Evolutionary conservation across 1,139 yeast genomes (phyloP).

Genomic region (Keqinozyma sinolaborantium): DNA sequence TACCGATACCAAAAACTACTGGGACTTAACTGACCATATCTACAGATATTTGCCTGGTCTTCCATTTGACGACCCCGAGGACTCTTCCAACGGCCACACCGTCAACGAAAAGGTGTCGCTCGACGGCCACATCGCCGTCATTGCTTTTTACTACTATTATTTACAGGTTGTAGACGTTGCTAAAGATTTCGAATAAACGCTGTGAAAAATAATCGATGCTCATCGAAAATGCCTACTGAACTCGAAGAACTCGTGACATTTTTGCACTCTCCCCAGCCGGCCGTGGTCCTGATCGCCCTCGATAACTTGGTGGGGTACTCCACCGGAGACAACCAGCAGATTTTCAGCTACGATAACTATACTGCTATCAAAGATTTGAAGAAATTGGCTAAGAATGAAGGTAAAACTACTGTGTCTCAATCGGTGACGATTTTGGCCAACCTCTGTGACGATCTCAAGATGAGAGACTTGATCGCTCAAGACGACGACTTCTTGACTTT

Average conservation of each 20-base stretch:
- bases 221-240: conserved; percentile 49
- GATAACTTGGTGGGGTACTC: conserved; percentile 84
- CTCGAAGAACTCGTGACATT: conserved; percentile 73
- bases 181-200: conserved; percentile 11
- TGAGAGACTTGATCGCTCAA: conserved; percentile 61
- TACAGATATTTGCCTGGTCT: conserved; percentile 31
- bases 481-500: conserved; percentile 59
- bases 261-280: conserved; percentile 78
- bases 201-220: conserved; percentile 1
- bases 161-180: conserved; percentile 28
- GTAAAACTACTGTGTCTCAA: conserved; percentile 57
- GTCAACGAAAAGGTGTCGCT: conserved; percentile 28
- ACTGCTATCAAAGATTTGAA: conserved; percentile 76
- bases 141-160: conserved; percentile 35
- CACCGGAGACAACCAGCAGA: conserved; percentile 58
- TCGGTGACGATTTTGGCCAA: conserved; percentile 81
- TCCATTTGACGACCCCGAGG: conserved; percentile 8
- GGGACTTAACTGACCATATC: conserved; percentile 36
- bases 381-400: conserved; percentile 46
- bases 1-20: conserved; percentile 38
- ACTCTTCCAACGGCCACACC: conserved; percentile 23
- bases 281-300: conserved; percentile 80
- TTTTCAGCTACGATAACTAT: conserved; percentile 69
- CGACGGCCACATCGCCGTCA: conserved; percentile 20
- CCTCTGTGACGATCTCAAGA: conserved; percentile 66